Percentiles rank a stretch among this genome's conserved stretches.
Conservation (phyloP, 2,329 filamentous ascomycete genomes). For the Zelopaecilomyces penicillatus region DNA sequence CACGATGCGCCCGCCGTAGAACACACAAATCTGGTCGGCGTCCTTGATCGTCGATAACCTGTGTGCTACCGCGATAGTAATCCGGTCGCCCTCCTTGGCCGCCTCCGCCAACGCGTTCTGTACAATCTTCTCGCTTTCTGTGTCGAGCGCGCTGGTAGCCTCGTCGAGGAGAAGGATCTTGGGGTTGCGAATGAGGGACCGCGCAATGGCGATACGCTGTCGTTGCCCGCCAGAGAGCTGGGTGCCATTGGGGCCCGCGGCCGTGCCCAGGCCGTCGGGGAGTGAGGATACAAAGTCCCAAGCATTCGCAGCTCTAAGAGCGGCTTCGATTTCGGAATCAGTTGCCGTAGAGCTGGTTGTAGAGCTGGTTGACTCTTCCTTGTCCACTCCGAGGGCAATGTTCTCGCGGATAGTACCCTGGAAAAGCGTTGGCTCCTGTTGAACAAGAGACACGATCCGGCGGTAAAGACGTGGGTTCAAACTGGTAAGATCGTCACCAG, state of each 20-base stretch:
- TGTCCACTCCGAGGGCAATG: slow-evolving; percentile 38
- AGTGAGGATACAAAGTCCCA: slow-evolving; percentile 63
- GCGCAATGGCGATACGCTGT: slow-evolving; percentile 13
- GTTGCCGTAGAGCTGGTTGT: slow-evolving; percentile 20
- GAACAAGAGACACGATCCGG: slow-evolving; percentile 44
- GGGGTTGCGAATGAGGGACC: slow-evolving; percentile 62
- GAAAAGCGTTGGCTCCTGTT: slow-evolving; percentile 59
- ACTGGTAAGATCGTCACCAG: slow-evolving; percentile 30
- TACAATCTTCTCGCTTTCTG: slow-evolving; percentile 89
- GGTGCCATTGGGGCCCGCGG: slow-evolving; percentile 56
- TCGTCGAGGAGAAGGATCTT: slow-evolving; percentile 92
- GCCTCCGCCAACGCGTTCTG: slow-evolving; percentile 71
- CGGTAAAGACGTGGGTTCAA: slow-evolving; percentile 44
- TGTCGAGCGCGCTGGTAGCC: slow-evolving; percentile 83
- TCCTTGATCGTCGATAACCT: slow-evolving; percentile 83
- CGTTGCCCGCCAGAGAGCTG: slow-evolving; percentile 12
- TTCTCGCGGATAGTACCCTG: slow-evolving; percentile 77
- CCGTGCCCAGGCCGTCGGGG: slow-evolving; percentile 82
- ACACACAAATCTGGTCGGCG: slow-evolving; percentile 53
- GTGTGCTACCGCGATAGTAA: slow-evolving; percentile 91
- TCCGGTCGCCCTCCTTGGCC: slow-evolving; percentile 73
- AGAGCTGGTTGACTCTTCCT: background rate
- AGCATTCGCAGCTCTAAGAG: slow-evolving; percentile 40
- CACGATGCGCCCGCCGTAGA: slow-evolving; percentile 46
- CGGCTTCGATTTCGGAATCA: slow-evolving; percentile 30